Evolutionary conservation across 768 basidiomycete genomes (phyloP).

Genomic region (Hysterangium stoloniferum): DNA sequence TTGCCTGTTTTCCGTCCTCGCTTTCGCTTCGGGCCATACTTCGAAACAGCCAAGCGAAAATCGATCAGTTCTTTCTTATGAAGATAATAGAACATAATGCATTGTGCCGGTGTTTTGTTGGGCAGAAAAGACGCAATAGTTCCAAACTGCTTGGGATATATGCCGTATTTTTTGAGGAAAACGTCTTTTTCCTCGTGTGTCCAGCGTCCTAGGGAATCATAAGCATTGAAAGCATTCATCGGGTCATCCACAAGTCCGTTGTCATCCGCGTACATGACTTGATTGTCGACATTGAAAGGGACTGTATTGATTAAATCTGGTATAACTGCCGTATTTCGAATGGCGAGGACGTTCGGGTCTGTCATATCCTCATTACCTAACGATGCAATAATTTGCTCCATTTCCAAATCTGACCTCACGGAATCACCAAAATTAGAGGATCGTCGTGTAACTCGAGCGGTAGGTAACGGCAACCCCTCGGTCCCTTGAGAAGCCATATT

Average conservation of each 20-base stretch:
- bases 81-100: slow-evolving; percentile 89
- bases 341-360: slow-evolving; percentile 85
- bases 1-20: slow-evolving; percentile 49
- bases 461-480: slow-evolving; percentile 21
- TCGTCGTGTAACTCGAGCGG: slow-evolving; percentile 63
- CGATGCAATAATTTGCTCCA: slow-evolving; percentile 95
- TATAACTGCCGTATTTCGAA: slow-evolving; percentile 75
- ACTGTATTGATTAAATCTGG: slow-evolving; percentile 85
- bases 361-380: slow-evolving; percentile 86
- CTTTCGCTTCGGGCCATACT: slow-evolving; percentile 58
- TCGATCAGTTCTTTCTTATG: slow-evolving; percentile 87
- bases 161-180: slow-evolving; percentile 76
- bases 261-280: slow-evolving; percentile 77
- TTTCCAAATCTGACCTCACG: slow-evolving; percentile 90
- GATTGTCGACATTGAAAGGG: slow-evolving; percentile 48
- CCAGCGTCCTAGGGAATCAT: slow-evolving; percentile 79
- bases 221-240: slow-evolving; percentile 62
- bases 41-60: slow-evolving; percentile 68
- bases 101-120: slow-evolving; percentile 82
- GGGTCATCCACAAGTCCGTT: slow-evolving; percentile 75
- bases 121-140: slow-evolving; percentile 73
- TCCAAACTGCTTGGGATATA: slow-evolving; percentile 93
- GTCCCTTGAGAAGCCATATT: slow-evolving; percentile 30
- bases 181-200: slow-evolving; percentile 73
- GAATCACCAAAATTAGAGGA: slow-evolving; percentile 67